Evolutionary conservation across 2,329 filamentous ascomycete species (phyloP).

Genomic region (Stylonectria norvegica): DNA sequence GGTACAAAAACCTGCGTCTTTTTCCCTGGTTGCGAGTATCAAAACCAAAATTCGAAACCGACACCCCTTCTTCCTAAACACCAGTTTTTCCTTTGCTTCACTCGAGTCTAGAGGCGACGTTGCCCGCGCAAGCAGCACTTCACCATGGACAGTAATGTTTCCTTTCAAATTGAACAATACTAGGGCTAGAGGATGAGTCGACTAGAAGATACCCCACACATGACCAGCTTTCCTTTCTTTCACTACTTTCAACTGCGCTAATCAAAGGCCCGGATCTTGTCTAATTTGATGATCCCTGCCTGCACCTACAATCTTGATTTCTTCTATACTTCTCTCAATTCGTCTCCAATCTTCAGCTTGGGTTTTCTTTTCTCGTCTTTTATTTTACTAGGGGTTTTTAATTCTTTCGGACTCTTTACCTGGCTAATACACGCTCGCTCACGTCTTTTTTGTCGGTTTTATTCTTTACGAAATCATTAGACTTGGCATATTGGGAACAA

Average conservation of each 20-base stretch:
- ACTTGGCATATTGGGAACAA: no score
- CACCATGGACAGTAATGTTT: constrained; percentile 9
- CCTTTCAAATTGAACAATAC: constrained; percentile 14
- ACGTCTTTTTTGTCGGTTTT: no score
- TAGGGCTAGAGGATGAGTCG: constrained; percentile 15
- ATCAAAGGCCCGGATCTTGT: constrained; percentile 21
- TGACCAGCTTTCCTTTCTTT: constrained; percentile 20
- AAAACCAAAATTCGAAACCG: constrained; percentile 26
- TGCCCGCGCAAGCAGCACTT: constrained; percentile 8
- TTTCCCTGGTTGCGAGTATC: no score
- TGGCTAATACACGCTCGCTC: no score
- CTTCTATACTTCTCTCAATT: background rate
- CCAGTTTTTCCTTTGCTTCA: background rate
- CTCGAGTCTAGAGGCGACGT: constrained; percentile 2
- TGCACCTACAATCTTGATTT: no score
- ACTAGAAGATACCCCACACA: constrained; percentile 19
- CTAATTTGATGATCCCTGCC: no score
- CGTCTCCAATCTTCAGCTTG: background rate
- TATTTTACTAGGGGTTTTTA: no score
- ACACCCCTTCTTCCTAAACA: constrained; percentile 10
- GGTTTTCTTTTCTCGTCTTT: no score
- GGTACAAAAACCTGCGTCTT: no score
- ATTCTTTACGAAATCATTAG: no score
- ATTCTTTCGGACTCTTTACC: no score
- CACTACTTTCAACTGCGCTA: constrained; percentile 18